Evolutionary conservation across 1,284 basidiomycete species (phyloP).

Genomic region (Ceratobasidium theobromae): DNA sequence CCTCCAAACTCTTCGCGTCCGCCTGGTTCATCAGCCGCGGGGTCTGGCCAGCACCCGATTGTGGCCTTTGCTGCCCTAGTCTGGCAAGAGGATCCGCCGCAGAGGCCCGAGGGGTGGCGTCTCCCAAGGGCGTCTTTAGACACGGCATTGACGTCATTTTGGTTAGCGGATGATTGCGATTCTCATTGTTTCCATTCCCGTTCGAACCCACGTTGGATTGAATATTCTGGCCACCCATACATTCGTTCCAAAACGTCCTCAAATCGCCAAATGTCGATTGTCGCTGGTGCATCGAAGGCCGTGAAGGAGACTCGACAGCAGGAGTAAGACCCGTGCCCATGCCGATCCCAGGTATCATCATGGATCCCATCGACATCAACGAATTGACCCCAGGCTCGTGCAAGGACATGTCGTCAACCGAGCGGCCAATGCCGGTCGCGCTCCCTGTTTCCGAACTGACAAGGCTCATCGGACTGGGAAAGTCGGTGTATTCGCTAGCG

Average conservation of each 20-base stretch:
- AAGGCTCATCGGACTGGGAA: slow-evolving; percentile 24
- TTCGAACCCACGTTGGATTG: slow-evolving; percentile 23
- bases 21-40: slow-evolving; percentile 2
- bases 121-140: slow-evolving; percentile 33
- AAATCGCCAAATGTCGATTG: slow-evolving; percentile 45
- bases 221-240: slow-evolving; percentile 47
- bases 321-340: slow-evolving; percentile 11
- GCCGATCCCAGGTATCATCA: slow-evolving; percentile 24
- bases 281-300: slow-evolving; percentile 25
- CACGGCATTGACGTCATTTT: slow-evolving; percentile 35
- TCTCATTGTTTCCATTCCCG: slow-evolving; percentile 20
- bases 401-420: slow-evolving; percentile 19
- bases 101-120: slow-evolving; percentile 15
- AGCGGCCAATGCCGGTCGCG: not conserved
- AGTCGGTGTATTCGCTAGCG: slow-evolving; percentile 23
- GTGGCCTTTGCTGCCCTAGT: slow-evolving; percentile 27
- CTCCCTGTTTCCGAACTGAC: slow-evolving; percentile 9
- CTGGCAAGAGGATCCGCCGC: slow-evolving; percentile 9
- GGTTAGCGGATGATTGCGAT: slow-evolving; percentile 24
- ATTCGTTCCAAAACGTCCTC: slow-evolving; percentile 72
- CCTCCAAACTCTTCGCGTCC: slow-evolving; percentile 58
- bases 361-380: slow-evolving; percentile 12
- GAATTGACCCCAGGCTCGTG: slow-evolving; percentile 19
- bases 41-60: slow-evolving; percentile 2
- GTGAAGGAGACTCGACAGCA: slow-evolving; percentile 16